Percentiles rank a stretch among this genome's conserved stretches.
phyloP scores from a whole-genome alignment of 139 green algal genomes.

The Coelastrella sp. region DNA sequence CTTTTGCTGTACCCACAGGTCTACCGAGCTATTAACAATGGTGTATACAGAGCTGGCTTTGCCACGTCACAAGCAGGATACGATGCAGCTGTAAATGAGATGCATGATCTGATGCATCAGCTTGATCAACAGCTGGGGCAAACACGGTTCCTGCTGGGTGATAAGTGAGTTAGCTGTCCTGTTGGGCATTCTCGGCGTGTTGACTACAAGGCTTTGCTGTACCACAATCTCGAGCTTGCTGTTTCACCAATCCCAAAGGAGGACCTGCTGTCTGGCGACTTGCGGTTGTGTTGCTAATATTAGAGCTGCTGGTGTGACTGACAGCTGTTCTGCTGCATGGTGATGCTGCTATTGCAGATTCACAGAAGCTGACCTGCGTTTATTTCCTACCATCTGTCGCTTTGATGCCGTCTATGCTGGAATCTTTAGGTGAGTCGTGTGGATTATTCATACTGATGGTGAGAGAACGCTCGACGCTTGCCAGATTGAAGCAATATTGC shows the following conservation, averaged over 20 bases:
- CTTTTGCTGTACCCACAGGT: conserved; percentile 49
- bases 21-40: conserved; percentile 86
- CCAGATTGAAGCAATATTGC: neutral
- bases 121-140: conserved; percentile 72
- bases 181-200: too few relatives aligned
- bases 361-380: conserved; percentile 87
- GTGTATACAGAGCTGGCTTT: conserved; percentile 76
- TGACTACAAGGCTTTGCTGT: neutral
- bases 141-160: conserved; percentile 81
- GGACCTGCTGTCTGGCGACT: neutral
- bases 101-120: conserved; percentile 73
- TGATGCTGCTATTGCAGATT: conserved; percentile 60
- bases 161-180: conserved; percentile 56
- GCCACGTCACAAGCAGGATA: conserved; percentile 85
- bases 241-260: neutral
- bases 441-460: neutral
- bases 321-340: neutral
- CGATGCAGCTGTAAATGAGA: conserved; percentile 63
- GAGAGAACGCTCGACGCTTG: too few relatives aligned
- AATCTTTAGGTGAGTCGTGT: conserved; percentile 77
- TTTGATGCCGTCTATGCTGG: conserved; percentile 86
- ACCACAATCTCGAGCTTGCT: neutral
- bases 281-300: neutral
- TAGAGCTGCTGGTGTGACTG: neutral
- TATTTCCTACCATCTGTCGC: conserved; percentile 86